Evolutionary conservation across 164 flowering plant species (phyloP).

Genomic region (Taxillus chinensis): DNA sequence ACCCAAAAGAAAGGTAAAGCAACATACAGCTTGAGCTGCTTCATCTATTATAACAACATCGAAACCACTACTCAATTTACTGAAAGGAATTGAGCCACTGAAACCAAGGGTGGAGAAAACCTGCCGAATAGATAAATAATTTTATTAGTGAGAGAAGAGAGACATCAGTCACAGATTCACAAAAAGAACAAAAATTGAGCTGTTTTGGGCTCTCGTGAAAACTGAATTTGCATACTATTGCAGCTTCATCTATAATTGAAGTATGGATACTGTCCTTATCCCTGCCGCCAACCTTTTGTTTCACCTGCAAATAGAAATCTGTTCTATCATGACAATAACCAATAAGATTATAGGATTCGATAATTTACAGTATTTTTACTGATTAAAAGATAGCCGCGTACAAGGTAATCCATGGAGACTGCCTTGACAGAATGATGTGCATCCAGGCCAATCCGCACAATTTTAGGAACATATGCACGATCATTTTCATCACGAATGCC

Average conservation of each 20-base stretch:
- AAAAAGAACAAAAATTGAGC: neutral
- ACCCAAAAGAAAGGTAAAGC: neutral
- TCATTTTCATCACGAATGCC: constrained; percentile 91
- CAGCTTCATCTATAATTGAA: constrained; percentile 81
- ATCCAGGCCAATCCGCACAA: constrained; percentile 94
- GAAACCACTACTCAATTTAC: constrained; percentile 61
- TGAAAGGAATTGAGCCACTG: constrained; percentile 72
- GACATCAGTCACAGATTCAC: neutral
- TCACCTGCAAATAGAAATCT: constrained; percentile 40
- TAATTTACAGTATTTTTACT: neutral
- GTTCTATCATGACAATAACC: neutral
- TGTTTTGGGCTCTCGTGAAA: constrained; percentile 4
- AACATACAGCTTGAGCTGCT: constrained; percentile 98
- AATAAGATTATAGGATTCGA: neutral
- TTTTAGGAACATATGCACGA: constrained; percentile 78
- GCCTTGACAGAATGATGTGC: constrained; percentile 86
- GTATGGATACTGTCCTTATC: constrained; percentile 73
- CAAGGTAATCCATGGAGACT: constrained; percentile 88
- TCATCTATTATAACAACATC: constrained; percentile 98
- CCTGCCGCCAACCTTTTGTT: constrained; percentile 52
- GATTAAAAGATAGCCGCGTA: constrained; percentile 23
- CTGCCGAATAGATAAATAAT: constrained; percentile 27
- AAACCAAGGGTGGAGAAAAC: constrained; percentile 97
- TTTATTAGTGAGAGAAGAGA: too few relatives aligned
- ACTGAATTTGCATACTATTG: constrained; percentile 49